phyloP scores from a whole-genome alignment of 2,329 filamentous ascomycete genomes.

The Botrytis deweyae region DNA sequence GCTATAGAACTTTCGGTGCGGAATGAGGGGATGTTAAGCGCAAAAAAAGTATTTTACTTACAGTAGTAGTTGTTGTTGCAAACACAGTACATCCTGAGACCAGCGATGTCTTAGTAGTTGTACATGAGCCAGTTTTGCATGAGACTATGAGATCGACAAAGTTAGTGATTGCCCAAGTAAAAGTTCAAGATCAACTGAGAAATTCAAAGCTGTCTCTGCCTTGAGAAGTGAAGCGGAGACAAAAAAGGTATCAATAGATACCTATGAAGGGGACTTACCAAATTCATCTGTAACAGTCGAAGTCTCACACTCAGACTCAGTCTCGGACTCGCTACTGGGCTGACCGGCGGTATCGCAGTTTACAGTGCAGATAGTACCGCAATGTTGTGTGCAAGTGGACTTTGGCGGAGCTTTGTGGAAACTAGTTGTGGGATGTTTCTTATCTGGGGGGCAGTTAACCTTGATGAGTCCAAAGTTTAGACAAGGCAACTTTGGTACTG shows the following conservation, averaged over 20 bases:
- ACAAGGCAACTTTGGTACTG: background rate
- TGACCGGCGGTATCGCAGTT: background rate
- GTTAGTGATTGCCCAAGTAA: background rate
- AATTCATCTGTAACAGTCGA: conserved; percentile 7
- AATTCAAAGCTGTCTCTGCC: background rate
- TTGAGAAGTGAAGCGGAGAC: background rate
- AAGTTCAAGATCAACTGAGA: background rate
- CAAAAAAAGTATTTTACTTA: background rate
- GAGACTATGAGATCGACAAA: background rate
- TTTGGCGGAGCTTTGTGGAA: background rate
- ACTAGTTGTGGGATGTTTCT: background rate
- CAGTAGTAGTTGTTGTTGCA: background rate
- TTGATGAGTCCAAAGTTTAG: background rate
- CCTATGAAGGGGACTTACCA: background rate
- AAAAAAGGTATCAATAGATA: background rate
- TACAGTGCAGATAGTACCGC: background rate
- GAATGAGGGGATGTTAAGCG: background rate
- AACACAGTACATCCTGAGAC: background rate
- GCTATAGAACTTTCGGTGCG: background rate
- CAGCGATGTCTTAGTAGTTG: background rate
- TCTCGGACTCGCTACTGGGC: background rate
- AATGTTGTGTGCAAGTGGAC: background rate
- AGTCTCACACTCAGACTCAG: background rate
- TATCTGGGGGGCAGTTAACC: background rate
- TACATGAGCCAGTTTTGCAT: background rate